Evolutionary conservation across 2,329 filamentous ascomycete species (phyloP), one percentile per base, ranked within the genome.

Genomic region (Pseudopyricularia cyperi): DNA sequence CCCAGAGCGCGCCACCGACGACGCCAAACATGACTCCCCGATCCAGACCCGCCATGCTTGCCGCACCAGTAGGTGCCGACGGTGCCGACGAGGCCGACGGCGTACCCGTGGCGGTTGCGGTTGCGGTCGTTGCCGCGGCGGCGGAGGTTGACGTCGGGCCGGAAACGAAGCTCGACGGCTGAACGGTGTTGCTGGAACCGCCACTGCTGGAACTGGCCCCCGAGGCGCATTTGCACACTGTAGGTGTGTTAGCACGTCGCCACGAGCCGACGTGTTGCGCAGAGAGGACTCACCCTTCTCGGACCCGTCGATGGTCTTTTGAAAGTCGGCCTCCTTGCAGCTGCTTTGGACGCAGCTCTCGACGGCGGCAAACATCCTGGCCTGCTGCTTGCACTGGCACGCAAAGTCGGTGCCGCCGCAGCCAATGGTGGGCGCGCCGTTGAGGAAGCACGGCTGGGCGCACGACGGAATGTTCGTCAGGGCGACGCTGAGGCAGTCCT

Each of bases 241-340:
- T 33, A 15, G 3, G 6, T 37, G n/a, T 35, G 7, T 42, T 22
- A 50, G 22, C 12, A 30, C 35, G 14, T 24, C 3, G 6, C 34
- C 33, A 11, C 11, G 22, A 50, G 19, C 22, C 9, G 7, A 14
- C 28, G 4, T 30, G 28, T 30, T 30, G 11, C 34, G 9, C 6
- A 33, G 17, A 26, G 2, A 11, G 2, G 9, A 39, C 28, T 33
- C 33, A 52, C 50, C 32, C n/a, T 46, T 30, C 11, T n/a, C 61
- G 11, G 60, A 59, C 9, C 62, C 62, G 42, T 66, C 62, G 46
- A 66, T 62, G 26, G 65, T 62, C n/a, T 55, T 57, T 51, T 65
- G 60, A 30, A 57, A 63, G 14, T 59, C 57, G 3, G 56, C 50
- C 3, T 56, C 46, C 4, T 57, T 50, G 34, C 65, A 66, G 2